Evolutionary conservation across 2,329 filamentous ascomycete species (phyloP).

Genomic region (Dactylellina parvicollis): DNA sequence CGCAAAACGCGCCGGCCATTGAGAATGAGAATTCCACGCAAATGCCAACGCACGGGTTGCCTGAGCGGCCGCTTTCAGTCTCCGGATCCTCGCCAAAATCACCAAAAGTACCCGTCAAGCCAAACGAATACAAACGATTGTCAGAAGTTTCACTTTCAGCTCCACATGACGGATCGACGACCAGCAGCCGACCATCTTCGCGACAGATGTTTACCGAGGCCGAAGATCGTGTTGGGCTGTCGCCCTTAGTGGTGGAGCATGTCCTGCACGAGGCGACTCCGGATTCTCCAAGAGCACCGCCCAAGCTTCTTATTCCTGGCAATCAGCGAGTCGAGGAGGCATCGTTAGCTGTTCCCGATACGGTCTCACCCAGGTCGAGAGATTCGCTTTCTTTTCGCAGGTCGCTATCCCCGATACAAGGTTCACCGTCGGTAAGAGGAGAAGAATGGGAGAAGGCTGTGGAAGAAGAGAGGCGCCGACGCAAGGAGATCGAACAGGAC

Average conservation of each 20-base stretch:
- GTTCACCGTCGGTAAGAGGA: constrained; percentile 35
- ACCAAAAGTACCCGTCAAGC: constrained; percentile 40
- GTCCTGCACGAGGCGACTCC: constrained; percentile 35
- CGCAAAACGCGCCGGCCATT: constrained; percentile 38
- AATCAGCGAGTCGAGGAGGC: constrained; percentile 5
- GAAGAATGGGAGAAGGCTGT: constrained; percentile 50
- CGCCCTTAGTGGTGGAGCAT: constrained; percentile 12
- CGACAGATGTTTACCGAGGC: constrained; percentile 52
- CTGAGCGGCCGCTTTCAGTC: constrained; percentile 46
- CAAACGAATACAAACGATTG: constrained; percentile 39
- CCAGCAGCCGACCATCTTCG: constrained; percentile 44
- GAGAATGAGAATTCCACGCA: constrained; percentile 53
- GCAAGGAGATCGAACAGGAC: constrained; percentile 52
- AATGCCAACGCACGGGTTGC: constrained; percentile 45
- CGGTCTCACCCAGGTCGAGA: constrained; percentile 1
- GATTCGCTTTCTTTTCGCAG: constrained; percentile 37
- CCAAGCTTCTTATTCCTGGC: constrained; percentile 40
- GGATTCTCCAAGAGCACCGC: constrained; percentile 23
- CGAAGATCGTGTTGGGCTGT: constrained; percentile 23
- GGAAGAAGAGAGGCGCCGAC: constrained; percentile 43
- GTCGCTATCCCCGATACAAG: constrained; percentile 48
- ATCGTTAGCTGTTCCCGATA: constrained; percentile 17
- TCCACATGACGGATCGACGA: constrained; percentile 50
- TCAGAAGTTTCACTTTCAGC: constrained; percentile 30
- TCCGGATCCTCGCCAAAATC: constrained; percentile 39